Percentiles rank a stretch among this genome's conserved stretches.
Conservation (phyloP, 78 protist species). For the Mantamonas sphyraenae region DNA sequence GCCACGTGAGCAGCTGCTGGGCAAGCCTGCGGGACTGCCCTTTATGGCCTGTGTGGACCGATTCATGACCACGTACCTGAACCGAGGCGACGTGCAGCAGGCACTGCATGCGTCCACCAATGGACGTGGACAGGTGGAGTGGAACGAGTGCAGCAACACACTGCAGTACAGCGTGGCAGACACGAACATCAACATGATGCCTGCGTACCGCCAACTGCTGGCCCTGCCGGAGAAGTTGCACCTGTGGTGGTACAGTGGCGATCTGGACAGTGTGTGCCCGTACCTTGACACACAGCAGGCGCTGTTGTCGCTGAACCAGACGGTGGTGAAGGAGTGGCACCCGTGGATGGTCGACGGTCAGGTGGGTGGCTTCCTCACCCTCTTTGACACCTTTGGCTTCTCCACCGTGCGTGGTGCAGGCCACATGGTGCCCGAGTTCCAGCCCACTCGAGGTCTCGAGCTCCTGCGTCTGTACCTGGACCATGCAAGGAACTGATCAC, state of each 20-base stretch:
- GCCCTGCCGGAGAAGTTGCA: conserved; percentile 1
- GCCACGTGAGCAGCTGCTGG: no score
- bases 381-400: conserved; percentile 9
- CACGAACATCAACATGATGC: neutral
- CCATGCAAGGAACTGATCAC: no score
- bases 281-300: neutral
- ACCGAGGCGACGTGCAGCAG: neutral
- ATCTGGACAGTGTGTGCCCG: conserved; percentile 22
- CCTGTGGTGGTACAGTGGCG: conserved; percentile 40
- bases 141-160: neutral
- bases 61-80: neutral
- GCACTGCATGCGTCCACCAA: neutral
- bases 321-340: neutral
- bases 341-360: neutral
- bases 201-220: neutral
- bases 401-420: conserved; percentile 20
- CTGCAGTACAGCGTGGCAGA: neutral
- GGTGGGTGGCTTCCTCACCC: conserved; percentile 1
- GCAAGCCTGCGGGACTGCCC: neutral
- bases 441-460: conserved; percentile 1
- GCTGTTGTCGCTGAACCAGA: conserved; percentile 1
- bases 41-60: neutral
- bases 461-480: no score
- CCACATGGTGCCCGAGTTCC: conserved; percentile 41
- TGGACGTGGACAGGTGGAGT: neutral